Conservation (phyloP, 2,329 filamentous ascomycete species). For the Fusarium nelsonii region DNA sequence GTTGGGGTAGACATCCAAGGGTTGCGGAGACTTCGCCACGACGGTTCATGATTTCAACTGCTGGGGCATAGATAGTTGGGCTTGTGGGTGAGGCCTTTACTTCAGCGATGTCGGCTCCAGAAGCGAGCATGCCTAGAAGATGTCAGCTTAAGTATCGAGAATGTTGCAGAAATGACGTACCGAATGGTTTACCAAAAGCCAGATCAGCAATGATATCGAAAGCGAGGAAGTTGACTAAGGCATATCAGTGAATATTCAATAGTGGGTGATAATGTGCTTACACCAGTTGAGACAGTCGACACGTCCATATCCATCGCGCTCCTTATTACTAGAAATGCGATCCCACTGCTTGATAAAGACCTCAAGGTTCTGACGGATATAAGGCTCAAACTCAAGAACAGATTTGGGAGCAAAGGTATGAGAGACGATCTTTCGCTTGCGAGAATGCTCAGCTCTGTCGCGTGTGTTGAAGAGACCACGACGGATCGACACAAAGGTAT, state of each 20-base stretch:
- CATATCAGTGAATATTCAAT: not conserved
- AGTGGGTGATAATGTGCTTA: not conserved
- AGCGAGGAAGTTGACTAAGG: slow-evolving; percentile 61
- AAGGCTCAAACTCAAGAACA: slow-evolving; percentile 87
- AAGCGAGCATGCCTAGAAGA: slow-evolving; percentile 72
- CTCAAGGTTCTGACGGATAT: slow-evolving; percentile 84
- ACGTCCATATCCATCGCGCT: slow-evolving; percentile 65
- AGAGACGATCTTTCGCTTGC: slow-evolving; percentile 89
- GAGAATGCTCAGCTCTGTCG: slow-evolving; percentile 82
- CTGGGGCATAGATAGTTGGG: slow-evolving; percentile 76
- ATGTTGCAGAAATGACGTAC: not conserved
- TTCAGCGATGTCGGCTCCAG: slow-evolving; percentile 81
- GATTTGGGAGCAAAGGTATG: slow-evolving; percentile 91
- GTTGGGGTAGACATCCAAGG: slow-evolving; percentile 77
- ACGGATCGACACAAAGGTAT: slow-evolving; percentile 89
- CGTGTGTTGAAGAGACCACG: slow-evolving; percentile 92
- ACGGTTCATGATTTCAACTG: slow-evolving; percentile 91
- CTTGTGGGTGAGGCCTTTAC: slow-evolving; percentile 71
- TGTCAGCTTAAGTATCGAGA: rapidly evolving
- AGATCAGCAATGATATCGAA: slow-evolving; percentile 64
- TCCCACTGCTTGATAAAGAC: slow-evolving; percentile 83
- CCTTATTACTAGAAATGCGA: slow-evolving; percentile 67
- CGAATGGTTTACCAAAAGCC: slow-evolving; percentile 65
- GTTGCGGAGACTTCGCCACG: slow-evolving; percentile 87
- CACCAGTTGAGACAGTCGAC: slow-evolving; percentile 83